Evolutionary conservation across 345 rosid genomes (phyloP), one percentile per base, ranked within the genome.

Genomic region (Aegle marmelos): DNA sequence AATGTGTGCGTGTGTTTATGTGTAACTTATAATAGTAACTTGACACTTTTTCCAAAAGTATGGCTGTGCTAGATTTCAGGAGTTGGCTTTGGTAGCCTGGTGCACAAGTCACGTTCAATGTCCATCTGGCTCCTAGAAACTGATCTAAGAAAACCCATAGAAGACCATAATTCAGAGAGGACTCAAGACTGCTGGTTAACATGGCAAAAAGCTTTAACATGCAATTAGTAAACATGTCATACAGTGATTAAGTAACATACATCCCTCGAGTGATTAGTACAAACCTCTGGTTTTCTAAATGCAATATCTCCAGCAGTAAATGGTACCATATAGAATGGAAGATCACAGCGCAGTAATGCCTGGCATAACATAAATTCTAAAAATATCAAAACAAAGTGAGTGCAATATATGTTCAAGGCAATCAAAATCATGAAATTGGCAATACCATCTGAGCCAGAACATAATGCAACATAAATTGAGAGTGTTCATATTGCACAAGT

Each of bases 311-410:
- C 64, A 7, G 91, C 86, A 17, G 83, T 80, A 85, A 92, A 92
- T n/a, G 99, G 99, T 39, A 94, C 97, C 82, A 96, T 91, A 82
- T 92, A 94, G 79, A 73, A 84, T 24, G 98, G 97, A 76, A 96
- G 97, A 88, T 96, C 98, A 70, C 88, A 85, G 41, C 98, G 88
- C 63, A 96, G 85, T 78, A 91, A 70, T 76, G 97, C 98, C 99
- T 96, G 88, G 78, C 75, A 82, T 24, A 65, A 74, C 0, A 69
- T 31, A 71, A 61, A 57, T 41, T 53, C 3, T 41, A 74, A 50
- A 53, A 50, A 53, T 9, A 60, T 76, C 37, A 56, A 16, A 31
- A 33, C 13, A 65, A 28, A 21, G 53, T 16, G 54, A 27, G 67
- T 8, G 54, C 10, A 34, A 34, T 25, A 54, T 14, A 64, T 63